A percentile compares a stretch with the other conserved stretches of the same genome.
phyloP scores from a whole-genome alignment of 1,284 basidiomycete species.

The Termitomyces sp. region DNA sequence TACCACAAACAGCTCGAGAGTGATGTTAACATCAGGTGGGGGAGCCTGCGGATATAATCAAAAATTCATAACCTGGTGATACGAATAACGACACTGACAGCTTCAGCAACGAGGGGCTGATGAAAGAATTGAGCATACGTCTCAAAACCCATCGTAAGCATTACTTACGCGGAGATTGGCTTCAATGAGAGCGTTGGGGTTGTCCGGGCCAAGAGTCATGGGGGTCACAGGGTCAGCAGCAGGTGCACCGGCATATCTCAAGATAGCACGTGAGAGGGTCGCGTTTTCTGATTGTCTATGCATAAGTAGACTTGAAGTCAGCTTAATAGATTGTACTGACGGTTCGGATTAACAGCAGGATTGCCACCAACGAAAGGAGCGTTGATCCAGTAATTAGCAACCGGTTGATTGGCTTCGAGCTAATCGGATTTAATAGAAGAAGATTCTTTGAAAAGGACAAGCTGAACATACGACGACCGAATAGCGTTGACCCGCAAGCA shows the following conservation, averaged over 20 bases:
- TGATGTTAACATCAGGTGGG: slow-evolving; percentile 6
- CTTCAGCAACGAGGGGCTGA: slow-evolving; percentile 5
- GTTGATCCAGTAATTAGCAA: slow-evolving; percentile 40
- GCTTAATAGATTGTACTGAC: slow-evolving; percentile 12
- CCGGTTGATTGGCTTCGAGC: slow-evolving; percentile 33
- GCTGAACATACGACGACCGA: slow-evolving; percentile 25
- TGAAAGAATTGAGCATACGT: background rate
- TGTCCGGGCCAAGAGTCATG: slow-evolving; percentile 24
- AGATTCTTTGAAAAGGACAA: background rate
- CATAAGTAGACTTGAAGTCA: background rate
- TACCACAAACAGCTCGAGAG: slow-evolving; percentile 11
- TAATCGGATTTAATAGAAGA: slow-evolving; percentile 7
- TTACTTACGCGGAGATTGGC: slow-evolving; percentile 21
- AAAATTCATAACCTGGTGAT: background rate
- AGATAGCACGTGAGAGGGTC: slow-evolving; percentile 31
- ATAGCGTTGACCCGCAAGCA: slow-evolving; percentile 36
- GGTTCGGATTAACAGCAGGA: slow-evolving; percentile 21
- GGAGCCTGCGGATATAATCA: slow-evolving; percentile 1
- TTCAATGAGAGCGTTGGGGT: slow-evolving; percentile 20
- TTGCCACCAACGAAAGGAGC: slow-evolving; percentile 22
- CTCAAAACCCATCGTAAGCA: background rate
- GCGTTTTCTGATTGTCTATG: slow-evolving; percentile 17
- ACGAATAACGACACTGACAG: background rate
- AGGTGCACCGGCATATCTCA: slow-evolving; percentile 34
- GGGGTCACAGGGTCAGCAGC: slow-evolving; percentile 27